Evolutionary conservation across 148 eudicot species (phyloP).

Genomic region (Tetragonia tetragonoides): DNA sequence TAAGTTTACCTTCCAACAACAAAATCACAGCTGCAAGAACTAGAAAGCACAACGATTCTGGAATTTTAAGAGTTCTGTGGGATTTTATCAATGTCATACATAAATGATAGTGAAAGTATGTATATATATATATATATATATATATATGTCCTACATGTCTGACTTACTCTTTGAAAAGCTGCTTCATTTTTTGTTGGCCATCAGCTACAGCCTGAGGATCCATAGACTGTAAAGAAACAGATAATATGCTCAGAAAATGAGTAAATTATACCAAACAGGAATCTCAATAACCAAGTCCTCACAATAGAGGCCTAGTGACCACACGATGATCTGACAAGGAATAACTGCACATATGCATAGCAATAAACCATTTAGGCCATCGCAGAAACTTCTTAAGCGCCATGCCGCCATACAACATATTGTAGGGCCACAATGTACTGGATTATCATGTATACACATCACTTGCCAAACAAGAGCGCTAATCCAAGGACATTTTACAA

Average conservation of each 20-base stretch:
- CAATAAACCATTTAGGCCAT: neutral
- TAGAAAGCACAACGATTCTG: no score
- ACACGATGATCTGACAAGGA: neutral
- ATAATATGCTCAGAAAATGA: constrained; percentile 4
- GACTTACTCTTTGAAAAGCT: constrained; percentile 77
- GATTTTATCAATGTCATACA: neutral
- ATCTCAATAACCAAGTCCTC: neutral
- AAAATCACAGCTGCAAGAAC: neutral
- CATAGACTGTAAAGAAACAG: constrained; percentile 55
- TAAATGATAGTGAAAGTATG: neutral
- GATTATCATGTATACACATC: neutral
- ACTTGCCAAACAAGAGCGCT: neutral
- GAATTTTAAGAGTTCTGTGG: neutral
- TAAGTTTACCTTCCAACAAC: neutral
- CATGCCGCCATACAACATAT: no score
- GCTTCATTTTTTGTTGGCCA: constrained; percentile 62
- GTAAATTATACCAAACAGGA: neutral
- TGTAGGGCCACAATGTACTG: neutral
- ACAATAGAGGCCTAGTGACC: neutral
- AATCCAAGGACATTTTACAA: neutral
- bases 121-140: no score
- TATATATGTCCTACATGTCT: constrained; percentile 2
- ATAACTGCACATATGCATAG: neutral
- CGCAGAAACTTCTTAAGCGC: neutral
- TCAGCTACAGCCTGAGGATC: constrained; percentile 67